phyloP scores from a whole-genome alignment of 805 yeast species.

The Wickerhamomyces chambardii region DNA sequence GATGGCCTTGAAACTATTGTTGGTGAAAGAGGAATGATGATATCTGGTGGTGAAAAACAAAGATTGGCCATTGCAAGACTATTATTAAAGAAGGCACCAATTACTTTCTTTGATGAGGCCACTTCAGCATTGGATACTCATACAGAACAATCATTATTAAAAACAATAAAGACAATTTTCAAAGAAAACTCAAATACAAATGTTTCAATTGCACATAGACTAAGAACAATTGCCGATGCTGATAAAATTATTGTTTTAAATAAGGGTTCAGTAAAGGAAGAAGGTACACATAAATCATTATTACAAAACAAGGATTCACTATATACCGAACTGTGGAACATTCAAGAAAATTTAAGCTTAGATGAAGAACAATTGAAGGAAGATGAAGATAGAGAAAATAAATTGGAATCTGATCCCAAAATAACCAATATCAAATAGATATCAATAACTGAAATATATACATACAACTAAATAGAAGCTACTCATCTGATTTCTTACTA shows the following conservation, averaged over 20 bases:
- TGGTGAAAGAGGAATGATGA: conserved; percentile 98
- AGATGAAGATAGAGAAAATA: conserved; percentile 9
- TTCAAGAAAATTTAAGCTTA: conserved; percentile 73
- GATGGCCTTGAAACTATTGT: conserved; percentile 81
- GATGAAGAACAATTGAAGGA: conserved; percentile 26
- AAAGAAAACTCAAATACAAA: conserved; percentile 55
- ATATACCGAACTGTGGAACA: conserved; percentile 80
- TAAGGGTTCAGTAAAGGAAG: conserved; percentile 75
- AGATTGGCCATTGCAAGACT: conserved; percentile 89
- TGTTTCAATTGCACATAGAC: conserved; percentile 87
- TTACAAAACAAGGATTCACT: conserved; percentile 46
- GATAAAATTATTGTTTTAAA: conserved; percentile 87
- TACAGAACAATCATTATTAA: conserved; percentile 79
- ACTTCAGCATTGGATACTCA: conserved; percentile 95
- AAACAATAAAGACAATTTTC: conserved; percentile 65
- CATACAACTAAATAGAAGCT: no score
- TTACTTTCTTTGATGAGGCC: conserved; percentile 95
- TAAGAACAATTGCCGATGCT: conserved; percentile 89
- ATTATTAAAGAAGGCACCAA: conserved; percentile 77
- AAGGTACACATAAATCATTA: conserved; percentile 71
- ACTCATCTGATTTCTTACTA: no score
- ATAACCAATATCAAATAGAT: no score
- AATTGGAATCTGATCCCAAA: no score
- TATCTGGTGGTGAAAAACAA: conserved; percentile 98
- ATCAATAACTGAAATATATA: no score